These are phyloP conservation scores for Aureobasidium sp. DNA, from an alignment of 2,329 filamentous ascomycete genomes.

Conservation along the genomic window DNA sequence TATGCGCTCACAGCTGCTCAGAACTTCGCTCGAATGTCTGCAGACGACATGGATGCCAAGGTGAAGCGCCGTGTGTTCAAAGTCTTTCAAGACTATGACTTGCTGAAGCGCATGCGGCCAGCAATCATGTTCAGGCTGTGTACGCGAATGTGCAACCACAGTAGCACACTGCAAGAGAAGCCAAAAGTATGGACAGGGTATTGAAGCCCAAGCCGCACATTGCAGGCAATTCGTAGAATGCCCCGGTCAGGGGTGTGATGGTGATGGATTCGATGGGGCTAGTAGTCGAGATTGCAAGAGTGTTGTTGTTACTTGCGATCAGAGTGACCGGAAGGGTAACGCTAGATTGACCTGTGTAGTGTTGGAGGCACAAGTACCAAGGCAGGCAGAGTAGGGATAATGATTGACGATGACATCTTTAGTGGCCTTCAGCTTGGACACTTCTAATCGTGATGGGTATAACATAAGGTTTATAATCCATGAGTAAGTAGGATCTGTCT, in stretches of 20 bases:
- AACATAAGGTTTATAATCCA: background rate
- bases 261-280: background rate
- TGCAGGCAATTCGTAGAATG: conserved; percentile 30
- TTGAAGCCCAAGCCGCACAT: background rate
- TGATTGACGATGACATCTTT: background rate
- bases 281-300: background rate
- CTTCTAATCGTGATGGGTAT: background rate
- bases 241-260: conserved; percentile 18
- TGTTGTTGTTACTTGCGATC: background rate
- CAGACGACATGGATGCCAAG: background rate
- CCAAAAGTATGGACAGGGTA: background rate
- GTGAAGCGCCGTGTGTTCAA: background rate
- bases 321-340: background rate
- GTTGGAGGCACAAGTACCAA: background rate
- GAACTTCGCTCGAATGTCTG: conserved; percentile 1
- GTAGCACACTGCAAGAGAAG: background rate
- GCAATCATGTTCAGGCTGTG: conserved; percentile 13
- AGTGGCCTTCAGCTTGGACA: background rate
- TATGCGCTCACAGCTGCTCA: background rate
- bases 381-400: background rate
- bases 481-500: background rate
- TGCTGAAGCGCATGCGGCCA: background rate
- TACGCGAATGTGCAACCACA: conserved; percentile 11
- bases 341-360: background rate
- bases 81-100: background rate